phyloP scores from a whole-genome alignment of 164 flowering plant species.

The Aristolochia californica region DNA sequence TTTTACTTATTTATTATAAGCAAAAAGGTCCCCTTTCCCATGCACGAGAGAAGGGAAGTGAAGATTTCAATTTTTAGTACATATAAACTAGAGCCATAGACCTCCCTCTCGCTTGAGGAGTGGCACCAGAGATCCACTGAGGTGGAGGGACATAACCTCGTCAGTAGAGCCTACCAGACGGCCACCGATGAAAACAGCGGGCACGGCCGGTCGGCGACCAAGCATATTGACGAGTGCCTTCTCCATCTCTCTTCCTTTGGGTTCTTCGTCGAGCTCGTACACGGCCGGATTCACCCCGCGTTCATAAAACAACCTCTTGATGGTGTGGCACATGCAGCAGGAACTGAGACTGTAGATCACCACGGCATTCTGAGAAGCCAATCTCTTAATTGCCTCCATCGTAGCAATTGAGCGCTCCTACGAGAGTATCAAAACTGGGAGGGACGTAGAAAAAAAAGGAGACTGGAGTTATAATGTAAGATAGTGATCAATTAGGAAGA shows the following conservation, averaged over 20 bases:
- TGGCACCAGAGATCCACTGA: conserved; percentile 22
- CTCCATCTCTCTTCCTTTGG: conserved; percentile 31
- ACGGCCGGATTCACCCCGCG: conserved; percentile 26
- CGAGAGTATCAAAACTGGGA: too few species aligned
- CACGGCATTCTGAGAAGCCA: conserved; percentile 24
- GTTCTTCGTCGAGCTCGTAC: conserved; percentile 28
- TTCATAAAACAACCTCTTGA: conserved; percentile 24
- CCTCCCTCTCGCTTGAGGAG: conserved; percentile 32
- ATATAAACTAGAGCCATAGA: conserved; percentile 27
- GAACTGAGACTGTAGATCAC: conserved; percentile 33
- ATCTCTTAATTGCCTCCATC: conserved; percentile 19
- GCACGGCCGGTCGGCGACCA: conserved; percentile 23
- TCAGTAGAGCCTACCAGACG: conserved; percentile 18
- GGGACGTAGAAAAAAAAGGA: too few species aligned
- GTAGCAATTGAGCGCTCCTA: too few species aligned
- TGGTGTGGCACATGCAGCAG: conserved; percentile 30
- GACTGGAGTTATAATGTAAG: too few species aligned
- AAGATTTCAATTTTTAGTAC: too few species aligned
- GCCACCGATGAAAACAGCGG: conserved; percentile 30
- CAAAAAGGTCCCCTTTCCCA: background rate
- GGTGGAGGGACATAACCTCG: conserved; percentile 27
- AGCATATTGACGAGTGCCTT: conserved; percentile 14
- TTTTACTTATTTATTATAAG: background rate
- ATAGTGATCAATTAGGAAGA: too few species aligned
- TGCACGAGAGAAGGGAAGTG: too few species aligned